Conservation (phyloP, 1,139 yeast genomes). For the Eremothecium sinecaudum region DNA sequence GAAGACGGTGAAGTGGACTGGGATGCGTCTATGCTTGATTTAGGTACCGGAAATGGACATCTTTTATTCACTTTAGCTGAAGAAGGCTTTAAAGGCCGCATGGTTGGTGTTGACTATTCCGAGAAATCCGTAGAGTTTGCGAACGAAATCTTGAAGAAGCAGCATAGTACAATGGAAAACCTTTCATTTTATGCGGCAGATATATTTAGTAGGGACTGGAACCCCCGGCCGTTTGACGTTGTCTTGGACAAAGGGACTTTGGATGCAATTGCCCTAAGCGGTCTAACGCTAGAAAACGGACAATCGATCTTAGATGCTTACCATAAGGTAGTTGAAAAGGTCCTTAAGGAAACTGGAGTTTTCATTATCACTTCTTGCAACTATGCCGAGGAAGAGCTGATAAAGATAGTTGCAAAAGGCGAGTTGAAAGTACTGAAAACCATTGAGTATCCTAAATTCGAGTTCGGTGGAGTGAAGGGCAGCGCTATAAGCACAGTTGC, state of each 20-base stretch:
- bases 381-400: constrained; percentile 73
- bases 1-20: constrained; percentile 28
- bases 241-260: constrained; percentile 89
- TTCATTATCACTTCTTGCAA: constrained; percentile 89
- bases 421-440: constrained; percentile 49
- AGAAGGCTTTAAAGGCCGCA: constrained; percentile 43
- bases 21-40: constrained; percentile 48
- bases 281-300: constrained; percentile 37
- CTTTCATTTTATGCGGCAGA: constrained; percentile 38
- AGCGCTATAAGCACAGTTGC: constrained; percentile 82
- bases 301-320: constrained; percentile 44
- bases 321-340: constrained; percentile 46
- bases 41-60: constrained; percentile 97
- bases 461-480: constrained; percentile 84
- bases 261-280: constrained; percentile 90
- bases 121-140: constrained; percentile 72
- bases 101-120: constrained; percentile 82
- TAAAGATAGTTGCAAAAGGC: constrained; percentile 38
- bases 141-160: constrained; percentile 40
- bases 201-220: constrained; percentile 31
- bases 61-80: constrained; percentile 58
- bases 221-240: constrained; percentile 48
- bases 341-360: constrained; percentile 49
- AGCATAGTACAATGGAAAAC: constrained; percentile 32
- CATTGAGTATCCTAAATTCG: constrained; percentile 68